Base-by-base conservation (phyloP, 306 rosid genomes). In the Crataegus laevigata region DNA sequence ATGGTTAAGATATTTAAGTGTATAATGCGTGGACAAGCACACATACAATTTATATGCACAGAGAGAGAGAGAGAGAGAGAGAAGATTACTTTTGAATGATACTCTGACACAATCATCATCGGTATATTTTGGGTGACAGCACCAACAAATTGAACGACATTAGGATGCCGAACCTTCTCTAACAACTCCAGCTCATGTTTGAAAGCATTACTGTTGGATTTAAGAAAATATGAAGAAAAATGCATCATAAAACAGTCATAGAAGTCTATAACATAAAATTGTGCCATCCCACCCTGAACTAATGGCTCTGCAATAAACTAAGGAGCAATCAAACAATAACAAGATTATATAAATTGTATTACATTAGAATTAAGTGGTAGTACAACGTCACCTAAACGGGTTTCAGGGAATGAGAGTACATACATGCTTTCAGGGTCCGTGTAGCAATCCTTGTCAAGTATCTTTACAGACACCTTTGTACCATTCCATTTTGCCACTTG, bases 401-500 rank as follows among this genome's bases (percentile, higher is more conserved):
- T 50, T 50, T 50, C 54, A 17, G 54, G 36, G 36, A 34, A 21
- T 8, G 43, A 63, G 68, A 17, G 32, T 17, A 80, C 96, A 22
- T 88, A 96, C 99, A 96, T 96, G 88, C 86, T 75, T 72, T 96
- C 96, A 47, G 92, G 91, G 80, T 96, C 89, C 15, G 94, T 79
- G 78, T 91, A 87, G 85, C 92, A 74, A 61, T 92, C 97, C 90
- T 89, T 92, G 75, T 92, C 96, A 40, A 96, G 96, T 77, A 96
- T 96, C 87, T 96, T 96, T 67, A 92, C 96, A 12, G 97, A 69
- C 71, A 96, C 99, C 88, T 92, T 96, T 68, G 99, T 96, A 78
- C 99, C 99, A 80, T 96, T 96, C 99, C 99, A 96, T 80, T 96
- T 92, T 26, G 99, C 99, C 81, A 96, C 97, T 91, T 92, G 98